phyloP scores from a whole-genome alignment of 768 basidiomycete species.

The Tricholomella constricta region DNA sequence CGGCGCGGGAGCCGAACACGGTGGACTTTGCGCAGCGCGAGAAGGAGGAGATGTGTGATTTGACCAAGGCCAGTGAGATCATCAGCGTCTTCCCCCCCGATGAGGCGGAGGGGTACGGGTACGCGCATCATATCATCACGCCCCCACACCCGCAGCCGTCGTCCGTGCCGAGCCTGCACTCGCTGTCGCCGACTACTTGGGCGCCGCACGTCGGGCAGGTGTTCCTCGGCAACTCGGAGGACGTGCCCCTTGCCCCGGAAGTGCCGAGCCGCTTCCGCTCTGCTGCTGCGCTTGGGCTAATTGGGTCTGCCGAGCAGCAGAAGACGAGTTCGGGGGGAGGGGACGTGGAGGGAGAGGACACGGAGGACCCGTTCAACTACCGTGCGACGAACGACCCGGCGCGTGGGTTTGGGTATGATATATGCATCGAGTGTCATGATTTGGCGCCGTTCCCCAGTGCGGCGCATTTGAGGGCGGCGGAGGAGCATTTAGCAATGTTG shows the following conservation, averaged over 20 bases:
- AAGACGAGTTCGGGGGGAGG: neutral
- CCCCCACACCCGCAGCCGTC: neutral
- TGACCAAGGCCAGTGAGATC: slow-evolving; percentile 84
- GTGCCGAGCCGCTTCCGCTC: slow-evolving; percentile 26
- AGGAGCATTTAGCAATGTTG: slow-evolving; percentile 70
- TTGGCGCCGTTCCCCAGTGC: slow-evolving; percentile 72
- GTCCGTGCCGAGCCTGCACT: slow-evolving; percentile 18
- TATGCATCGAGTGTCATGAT: slow-evolving; percentile 90
- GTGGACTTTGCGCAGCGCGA: slow-evolving; percentile 84
- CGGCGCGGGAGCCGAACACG: slow-evolving; percentile 49
- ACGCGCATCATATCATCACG: slow-evolving; percentile 2
- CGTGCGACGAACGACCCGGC: slow-evolving; percentile 42
- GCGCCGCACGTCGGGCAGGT: slow-evolving; percentile 65
- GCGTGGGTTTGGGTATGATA: slow-evolving; percentile 71
- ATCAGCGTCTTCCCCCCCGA: slow-evolving; percentile 35
- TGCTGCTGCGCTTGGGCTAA: slow-evolving; percentile 16
- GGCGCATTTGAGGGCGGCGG: slow-evolving; percentile 68
- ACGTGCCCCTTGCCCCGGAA: slow-evolving; percentile 60
- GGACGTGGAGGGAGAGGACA: slow-evolving; percentile 8
- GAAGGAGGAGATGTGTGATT: slow-evolving; percentile 86
- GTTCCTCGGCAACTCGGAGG: slow-evolving; percentile 81
- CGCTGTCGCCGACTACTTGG: slow-evolving; percentile 40
- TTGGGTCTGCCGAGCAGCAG: slow-evolving; percentile 5
- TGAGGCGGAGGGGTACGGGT: slow-evolving; percentile 5
- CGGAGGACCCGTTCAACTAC: slow-evolving; percentile 47